A percentile compares a stretch with the other conserved stretches of the same genome.
Conservation (phyloP, 23 red algal genomes). For the Gracilaria vermiculophylla region DNA sequence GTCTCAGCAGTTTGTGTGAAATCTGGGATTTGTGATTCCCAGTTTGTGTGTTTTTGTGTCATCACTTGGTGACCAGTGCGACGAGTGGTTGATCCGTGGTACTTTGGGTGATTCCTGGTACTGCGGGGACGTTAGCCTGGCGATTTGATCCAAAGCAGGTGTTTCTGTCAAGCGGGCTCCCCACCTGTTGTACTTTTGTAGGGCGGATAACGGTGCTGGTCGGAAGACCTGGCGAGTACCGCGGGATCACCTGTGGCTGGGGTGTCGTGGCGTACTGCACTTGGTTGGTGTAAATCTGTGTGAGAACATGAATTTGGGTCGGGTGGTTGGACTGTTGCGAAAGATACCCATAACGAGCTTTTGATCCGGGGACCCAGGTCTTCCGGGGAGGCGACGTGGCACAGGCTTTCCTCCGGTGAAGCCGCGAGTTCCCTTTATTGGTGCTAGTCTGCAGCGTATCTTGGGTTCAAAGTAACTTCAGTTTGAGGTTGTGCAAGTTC, state of each 20-base stretch:
- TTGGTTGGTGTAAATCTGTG: background rate
- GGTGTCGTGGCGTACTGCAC: constrained; percentile 8
- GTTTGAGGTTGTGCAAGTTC: constrained; percentile 11
- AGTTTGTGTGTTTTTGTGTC: background rate
- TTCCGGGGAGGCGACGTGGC: constrained; percentile 11
- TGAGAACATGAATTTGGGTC: background rate
- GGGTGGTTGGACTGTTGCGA: background rate
- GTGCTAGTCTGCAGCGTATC: background rate
- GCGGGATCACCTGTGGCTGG: background rate
- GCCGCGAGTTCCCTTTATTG: background rate
- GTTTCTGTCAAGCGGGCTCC: constrained; percentile 8
- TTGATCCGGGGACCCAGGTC: background rate
- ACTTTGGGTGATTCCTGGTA: background rate
- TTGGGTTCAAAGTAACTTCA: background rate
- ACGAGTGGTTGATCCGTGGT: constrained; percentile 16
- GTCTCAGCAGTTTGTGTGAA: background rate
- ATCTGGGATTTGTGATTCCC: too few species aligned
- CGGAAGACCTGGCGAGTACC: background rate
- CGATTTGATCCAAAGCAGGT: constrained; percentile 1
- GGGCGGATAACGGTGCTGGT: constrained; percentile 14
- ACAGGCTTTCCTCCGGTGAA: constrained; percentile 9
- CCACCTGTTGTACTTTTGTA: background rate
- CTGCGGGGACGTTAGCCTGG: constrained; percentile 8
- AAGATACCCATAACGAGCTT: background rate
- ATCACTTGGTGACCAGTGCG: background rate